Base-by-base conservation (phyloP, 306 rosid species). In the Citrullus amarus region DNA sequence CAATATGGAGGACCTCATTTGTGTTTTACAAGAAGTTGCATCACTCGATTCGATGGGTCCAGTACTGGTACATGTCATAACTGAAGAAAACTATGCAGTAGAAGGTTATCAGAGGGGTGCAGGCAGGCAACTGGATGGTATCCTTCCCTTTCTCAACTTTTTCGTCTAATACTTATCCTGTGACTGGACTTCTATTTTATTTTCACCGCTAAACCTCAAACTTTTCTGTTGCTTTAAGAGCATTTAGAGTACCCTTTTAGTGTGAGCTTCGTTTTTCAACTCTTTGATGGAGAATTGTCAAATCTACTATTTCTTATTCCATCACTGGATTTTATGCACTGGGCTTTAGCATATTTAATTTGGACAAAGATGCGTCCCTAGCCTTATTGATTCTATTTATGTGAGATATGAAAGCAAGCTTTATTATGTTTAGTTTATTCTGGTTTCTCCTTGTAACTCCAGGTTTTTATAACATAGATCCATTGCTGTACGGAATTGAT, bases 1-100 rank as follows among this genome's bases (percentile, higher is more conserved):
- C 86, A 90, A 94, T 77, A 77, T 94, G 69, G 97, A 92, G 80
- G 96, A 94, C 80, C 87, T 94, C 17, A 77, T 90, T 79, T 86
- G 88, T 80, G 95, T 92, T 86, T 84, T 94, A 78, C 88, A 86
- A 86, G 90, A 89, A 89, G 98, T 94, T 74, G 94, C 97, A 62
- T 92, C 97, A 78, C 85, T 94, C 51, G 86, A 92, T 89, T 90
- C 98, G 6, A 88, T 86, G 91, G 98, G 98, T 76, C 96, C 98
- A 83, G 98, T 94, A 78, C 85, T 94, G 85, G 83, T 94, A 82
- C 98, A 94, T 83, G 96, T 94, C 28, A 77, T 92, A 81, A 92
- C 98, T 30, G 89, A 91, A 80, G 97, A 90, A 83, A 87, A 86
- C 84, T 83, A 76, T 72, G 90, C 78, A 71, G 82, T 76, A 28